Evolutionary conservation across 495 filamentous ascomycete species (phyloP), one percentile per base, ranked within the genome.

Genomic region (Talaromyces nanjingensis): DNA sequence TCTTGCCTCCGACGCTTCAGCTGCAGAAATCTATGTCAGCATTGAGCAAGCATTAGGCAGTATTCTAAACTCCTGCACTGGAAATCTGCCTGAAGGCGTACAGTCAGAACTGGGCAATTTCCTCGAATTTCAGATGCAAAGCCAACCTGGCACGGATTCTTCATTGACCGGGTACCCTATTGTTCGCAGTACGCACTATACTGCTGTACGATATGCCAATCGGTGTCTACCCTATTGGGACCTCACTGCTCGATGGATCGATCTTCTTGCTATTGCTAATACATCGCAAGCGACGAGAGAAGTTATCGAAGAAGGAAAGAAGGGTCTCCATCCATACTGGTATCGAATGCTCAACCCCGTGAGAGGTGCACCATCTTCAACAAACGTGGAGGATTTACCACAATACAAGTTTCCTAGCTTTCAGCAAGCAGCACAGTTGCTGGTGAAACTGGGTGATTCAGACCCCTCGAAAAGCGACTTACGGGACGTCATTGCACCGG

Each of bases 201-300:
- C 89, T 20, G 89, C 89, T n/a, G 84, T 94, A 4, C 88, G 92
- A 25, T 97, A 92, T 79, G 89, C 92, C 3, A 97, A 97, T 68
- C 81, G 89, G n/a, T 96, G 91, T 68, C 79, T 98, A 11, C 86
- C 88, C 2, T 97, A 89, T 65, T 79, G 76, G 39, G 91, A 96
- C 69, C 81, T 91, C 12, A 79, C 86, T 22, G 94, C 88, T 45
- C 85, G 93, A 53, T 98, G 91, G 91, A 89, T 96, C 56, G 84
- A 96, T 74, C 79, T 97, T 33, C 80, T 97, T 65, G 92, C 92
- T 47, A 73, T 96, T 49, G 84, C 87, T 39, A 81, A 80, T 20
- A 69, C 73, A 9, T 75, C 78, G 4, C 78, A 81, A 37, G 87
- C 91, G 68, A 83, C 89, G 56, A 88, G 87, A 47, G 93, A 97